Percentiles rank a stretch among this genome's conserved stretches.
phyloP scores from a whole-genome alignment of 2,329 filamentous ascomycete genomes.

The Trichophyton verrucosum region DNA sequence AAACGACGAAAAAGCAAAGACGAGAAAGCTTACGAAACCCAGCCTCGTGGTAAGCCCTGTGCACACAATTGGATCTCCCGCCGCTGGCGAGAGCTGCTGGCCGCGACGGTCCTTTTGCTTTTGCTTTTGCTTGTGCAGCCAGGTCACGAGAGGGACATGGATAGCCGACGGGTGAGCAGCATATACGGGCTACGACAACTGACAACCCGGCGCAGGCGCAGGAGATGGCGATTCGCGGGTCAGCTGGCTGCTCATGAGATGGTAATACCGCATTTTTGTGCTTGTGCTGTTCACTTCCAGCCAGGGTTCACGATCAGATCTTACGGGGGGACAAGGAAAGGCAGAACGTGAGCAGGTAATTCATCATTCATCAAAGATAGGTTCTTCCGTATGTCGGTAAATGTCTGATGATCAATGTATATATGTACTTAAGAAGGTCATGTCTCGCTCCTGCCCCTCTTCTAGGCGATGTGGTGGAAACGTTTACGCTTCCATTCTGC shows the following conservation, averaged over 20 bases:
- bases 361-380: background rate
- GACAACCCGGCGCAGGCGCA: background rate
- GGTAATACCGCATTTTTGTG: background rate
- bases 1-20: background rate
- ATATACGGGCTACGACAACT: background rate
- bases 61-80: background rate
- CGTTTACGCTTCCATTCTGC: background rate
- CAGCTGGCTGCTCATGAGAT: background rate
- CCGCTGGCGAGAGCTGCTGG: background rate
- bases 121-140: background rate
- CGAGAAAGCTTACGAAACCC: background rate
- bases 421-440: background rate
- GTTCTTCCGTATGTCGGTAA: background rate
- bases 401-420: background rate
- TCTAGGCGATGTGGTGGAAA: background rate
- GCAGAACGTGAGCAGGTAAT: background rate
- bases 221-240: background rate
- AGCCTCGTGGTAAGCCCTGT: conserved; percentile 1
- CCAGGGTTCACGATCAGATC: background rate
- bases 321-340: background rate
- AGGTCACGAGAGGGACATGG: background rate
- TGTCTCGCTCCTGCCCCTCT: background rate
- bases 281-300: background rate
- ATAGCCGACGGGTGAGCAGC: background rate
- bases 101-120: background rate